Percentiles rank a stretch among this genome's conserved stretches.
Evolutionary conservation across 352 stramenopile genomes (phyloP).

Genomic region (Pythium oligandrum): DNA sequence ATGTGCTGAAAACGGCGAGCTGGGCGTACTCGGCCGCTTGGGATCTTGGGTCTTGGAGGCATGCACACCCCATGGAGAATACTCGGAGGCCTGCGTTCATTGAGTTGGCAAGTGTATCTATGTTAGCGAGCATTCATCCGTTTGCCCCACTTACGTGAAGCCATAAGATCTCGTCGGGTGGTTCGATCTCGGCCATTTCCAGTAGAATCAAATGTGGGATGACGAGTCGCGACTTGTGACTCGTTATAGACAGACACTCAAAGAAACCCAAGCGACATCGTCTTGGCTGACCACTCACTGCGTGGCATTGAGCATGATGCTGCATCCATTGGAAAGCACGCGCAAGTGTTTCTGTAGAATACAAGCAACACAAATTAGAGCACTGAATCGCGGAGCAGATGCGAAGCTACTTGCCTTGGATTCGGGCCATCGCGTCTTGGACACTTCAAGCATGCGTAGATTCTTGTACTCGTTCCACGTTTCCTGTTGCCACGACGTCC

Average conservation of each 20-base stretch:
- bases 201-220: constrained; percentile 1
- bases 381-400: too few species aligned
- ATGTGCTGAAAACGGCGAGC: constrained; percentile 4
- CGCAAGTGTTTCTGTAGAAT: constrained; percentile 48
- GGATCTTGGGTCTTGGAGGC: constrained; percentile 21
- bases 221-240: constrained; percentile 15
- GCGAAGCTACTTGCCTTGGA: constrained; percentile 29
- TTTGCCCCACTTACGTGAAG: constrained; percentile 13
- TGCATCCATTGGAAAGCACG: constrained; percentile 67
- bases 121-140: too few species aligned
- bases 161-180: constrained; percentile 14
- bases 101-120: too few species aligned
- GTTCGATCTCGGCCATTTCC: not conserved
- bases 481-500: constrained; percentile 22
- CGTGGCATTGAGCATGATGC: constrained; percentile 44
- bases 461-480: constrained; percentile 70
- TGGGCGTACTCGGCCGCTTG: constrained; percentile 1
- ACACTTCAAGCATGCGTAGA: constrained; percentile 56
- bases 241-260: too few species aligned
- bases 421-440: constrained; percentile 62
- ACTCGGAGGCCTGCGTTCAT: constrained; percentile 16
- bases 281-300: too few species aligned
- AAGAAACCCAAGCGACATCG: too few species aligned
- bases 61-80: constrained; percentile 35
- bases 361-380: too few species aligned